Evolutionary conservation across 345 rosid species (phyloP).

Genomic region (Abelmoschus esculentus): DNA sequence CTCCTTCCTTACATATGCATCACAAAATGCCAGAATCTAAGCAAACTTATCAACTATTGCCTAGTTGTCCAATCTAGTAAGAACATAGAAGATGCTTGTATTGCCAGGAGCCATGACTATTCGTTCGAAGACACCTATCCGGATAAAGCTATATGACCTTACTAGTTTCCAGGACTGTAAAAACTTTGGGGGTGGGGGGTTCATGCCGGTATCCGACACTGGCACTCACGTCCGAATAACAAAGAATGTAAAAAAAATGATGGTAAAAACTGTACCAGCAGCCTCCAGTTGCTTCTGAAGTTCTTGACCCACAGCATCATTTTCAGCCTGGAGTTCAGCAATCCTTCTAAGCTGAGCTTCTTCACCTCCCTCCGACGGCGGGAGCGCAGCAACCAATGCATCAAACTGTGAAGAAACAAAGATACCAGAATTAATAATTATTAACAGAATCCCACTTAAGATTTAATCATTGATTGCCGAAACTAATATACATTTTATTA

Average conservation of each 20-base stretch:
- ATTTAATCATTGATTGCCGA: neutral
- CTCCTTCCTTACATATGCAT: neutral
- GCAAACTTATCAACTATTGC: neutral
- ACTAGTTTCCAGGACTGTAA: too few species aligned
- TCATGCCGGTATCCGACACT: neutral
- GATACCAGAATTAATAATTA: too few species aligned
- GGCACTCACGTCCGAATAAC: neutral
- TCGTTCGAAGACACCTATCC: too few species aligned
- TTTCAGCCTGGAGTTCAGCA: slow-evolving; percentile 69
- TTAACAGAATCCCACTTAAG: neutral
- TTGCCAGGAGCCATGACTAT: too few species aligned
- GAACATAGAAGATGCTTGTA: too few species aligned
- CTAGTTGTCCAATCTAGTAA: too few species aligned
- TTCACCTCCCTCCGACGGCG: slow-evolving; percentile 82
- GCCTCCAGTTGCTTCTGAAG: slow-evolving; percentile 90
- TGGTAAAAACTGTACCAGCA: slow-evolving; percentile 42
- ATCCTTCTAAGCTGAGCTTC: slow-evolving; percentile 84
- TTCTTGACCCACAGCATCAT: slow-evolving; percentile 75
- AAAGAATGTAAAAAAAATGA: neutral
- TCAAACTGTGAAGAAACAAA: slow-evolving; percentile 43
- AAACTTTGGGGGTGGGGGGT: too few species aligned
- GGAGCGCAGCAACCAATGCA: slow-evolving; percentile 86
- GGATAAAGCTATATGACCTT: too few species aligned
- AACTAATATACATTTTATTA: neutral
- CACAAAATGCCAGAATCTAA: neutral